phyloP scores from a whole-genome alignment of 805 yeast genomes.

The Kodamaea restingae region DNA sequence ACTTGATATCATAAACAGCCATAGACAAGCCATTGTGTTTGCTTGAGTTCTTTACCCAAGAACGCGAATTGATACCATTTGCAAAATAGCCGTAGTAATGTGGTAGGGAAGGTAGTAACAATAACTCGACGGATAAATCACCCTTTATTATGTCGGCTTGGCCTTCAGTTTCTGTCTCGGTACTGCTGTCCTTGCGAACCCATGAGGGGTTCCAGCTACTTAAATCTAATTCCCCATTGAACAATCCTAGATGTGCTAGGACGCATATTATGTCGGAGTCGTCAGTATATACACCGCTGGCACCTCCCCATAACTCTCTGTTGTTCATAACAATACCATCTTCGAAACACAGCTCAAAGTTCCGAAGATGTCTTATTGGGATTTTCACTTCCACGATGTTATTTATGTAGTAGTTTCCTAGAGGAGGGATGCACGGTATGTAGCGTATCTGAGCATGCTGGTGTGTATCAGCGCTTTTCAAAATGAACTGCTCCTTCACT shows the following conservation, averaged over 20 bases:
- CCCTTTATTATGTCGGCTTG: slow-evolving; percentile 20
- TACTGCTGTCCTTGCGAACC: slow-evolving; percentile 12
- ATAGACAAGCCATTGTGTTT: slow-evolving; percentile 78
- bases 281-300: slow-evolving; percentile 83
- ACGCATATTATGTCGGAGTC: slow-evolving; percentile 82
- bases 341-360: slow-evolving; percentile 35
- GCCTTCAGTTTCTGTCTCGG: slow-evolving; percentile 7
- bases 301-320: slow-evolving; percentile 74
- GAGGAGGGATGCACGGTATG: slow-evolving; percentile 38
- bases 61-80: slow-evolving; percentile 68
- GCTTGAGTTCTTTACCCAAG: slow-evolving; percentile 48
- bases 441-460: slow-evolving; percentile 18
- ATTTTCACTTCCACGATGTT: slow-evolving; percentile 52
- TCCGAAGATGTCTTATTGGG: slow-evolving; percentile 41
- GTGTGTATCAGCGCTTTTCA: slow-evolving; percentile 12
- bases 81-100: slow-evolving; percentile 61
- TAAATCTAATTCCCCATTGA: slow-evolving; percentile 35
- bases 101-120: slow-evolving; percentile 66
- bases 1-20: slow-evolving; percentile 54
- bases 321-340: slow-evolving; percentile 21
- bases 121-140: slow-evolving; percentile 55
- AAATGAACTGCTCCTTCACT: slow-evolving; percentile 18
- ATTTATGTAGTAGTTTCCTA: slow-evolving; percentile 40
- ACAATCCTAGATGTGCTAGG: slow-evolving; percentile 70
- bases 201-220: slow-evolving; percentile 31